Evolutionary conservation across 108 stramenopile genomes (phyloP), one percentile per base, ranked within the genome.

Genomic region (Nitzschia sp.): DNA sequence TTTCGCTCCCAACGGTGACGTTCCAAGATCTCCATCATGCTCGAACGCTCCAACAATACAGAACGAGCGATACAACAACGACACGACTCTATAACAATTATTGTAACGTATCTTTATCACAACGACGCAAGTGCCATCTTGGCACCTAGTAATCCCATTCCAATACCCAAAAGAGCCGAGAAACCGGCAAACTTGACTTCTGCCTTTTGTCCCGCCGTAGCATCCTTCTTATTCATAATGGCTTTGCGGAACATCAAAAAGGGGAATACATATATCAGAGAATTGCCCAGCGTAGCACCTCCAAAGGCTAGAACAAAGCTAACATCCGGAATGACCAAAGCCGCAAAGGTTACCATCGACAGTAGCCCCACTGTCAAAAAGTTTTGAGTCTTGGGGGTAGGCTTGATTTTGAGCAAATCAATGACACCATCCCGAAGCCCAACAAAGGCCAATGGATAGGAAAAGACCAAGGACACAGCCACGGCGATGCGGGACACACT

Each of bases 271-370:
- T 88, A 97, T 63, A 97, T 86, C 61, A 97, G 85, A 31, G 93
- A 89, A 48, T 89, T 96, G 27, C 96, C 98, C 54, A 98, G 75
- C 17, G 96, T 90, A 17, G 98, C 97, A 26, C 98, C 98, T 54
- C 94, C 95, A 64, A 98, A 79, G 35, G 90, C 91, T 19, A 86
- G 79, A 21, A 95, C 90, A 61, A 93, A 93, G 47, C 89, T 85
- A 28, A 95, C 72, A 75, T 95, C 91, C 15, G 84, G 88, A 26
- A 95, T 64, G 46, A 82, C 74, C 58, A 79, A 69, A 18, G 94
- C 91, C 53, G 83, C 48, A 45, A 78, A 62, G 15, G 94, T 95
- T 26, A 88, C 84, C n/a, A 78, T 64, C n/a, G 75, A 79, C 35
- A 94, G 75, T 4, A 89, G 61, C 35, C 55, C 79, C 21, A 89